Percentiles rank a stretch among this genome's conserved stretches.
Evolutionary conservation across 768 basidiomycete species (phyloP).

Genomic region (Rhizopogon rudus): DNA sequence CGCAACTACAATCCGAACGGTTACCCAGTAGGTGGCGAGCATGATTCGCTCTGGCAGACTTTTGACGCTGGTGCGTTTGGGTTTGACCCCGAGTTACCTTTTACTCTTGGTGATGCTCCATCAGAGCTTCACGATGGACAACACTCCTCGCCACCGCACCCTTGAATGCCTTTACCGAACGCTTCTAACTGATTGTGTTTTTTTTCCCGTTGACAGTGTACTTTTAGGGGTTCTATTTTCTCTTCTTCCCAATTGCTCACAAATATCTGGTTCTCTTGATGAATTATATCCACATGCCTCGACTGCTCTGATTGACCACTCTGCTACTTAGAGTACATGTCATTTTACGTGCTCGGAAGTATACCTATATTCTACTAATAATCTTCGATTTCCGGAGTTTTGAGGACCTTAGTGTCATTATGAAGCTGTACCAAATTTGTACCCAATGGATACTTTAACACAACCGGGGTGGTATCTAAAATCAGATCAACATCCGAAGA

Average conservation of each 20-base stretch:
- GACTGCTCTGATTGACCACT: slow-evolving; percentile 8
- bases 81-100: slow-evolving; percentile 73
- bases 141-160: slow-evolving; percentile 22
- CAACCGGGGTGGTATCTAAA: no score
- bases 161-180: slow-evolving; percentile 7
- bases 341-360: slow-evolving; percentile 20
- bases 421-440: no score
- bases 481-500: no score
- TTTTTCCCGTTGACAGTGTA: slow-evolving; percentile 5
- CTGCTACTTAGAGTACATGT: slow-evolving; percentile 7
- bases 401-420: not conserved
- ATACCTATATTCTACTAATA: slow-evolving; percentile 22
- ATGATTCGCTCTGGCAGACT: slow-evolving; percentile 46
- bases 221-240: slow-evolving; percentile 8
- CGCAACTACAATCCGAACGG: slow-evolving; percentile 63
- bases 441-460: no score
- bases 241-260: not conserved
- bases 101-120: slow-evolving; percentile 42
- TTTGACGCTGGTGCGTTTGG: slow-evolving; percentile 75
- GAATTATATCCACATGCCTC: slow-evolving; percentile 27
- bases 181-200: not conserved
- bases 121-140: slow-evolving; percentile 24
- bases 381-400: not conserved
- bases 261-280: not conserved
- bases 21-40: slow-evolving; percentile 27